Conservation (phyloP, 108 stramenopile genomes). For the Stephanodiscus triporus region DNA sequence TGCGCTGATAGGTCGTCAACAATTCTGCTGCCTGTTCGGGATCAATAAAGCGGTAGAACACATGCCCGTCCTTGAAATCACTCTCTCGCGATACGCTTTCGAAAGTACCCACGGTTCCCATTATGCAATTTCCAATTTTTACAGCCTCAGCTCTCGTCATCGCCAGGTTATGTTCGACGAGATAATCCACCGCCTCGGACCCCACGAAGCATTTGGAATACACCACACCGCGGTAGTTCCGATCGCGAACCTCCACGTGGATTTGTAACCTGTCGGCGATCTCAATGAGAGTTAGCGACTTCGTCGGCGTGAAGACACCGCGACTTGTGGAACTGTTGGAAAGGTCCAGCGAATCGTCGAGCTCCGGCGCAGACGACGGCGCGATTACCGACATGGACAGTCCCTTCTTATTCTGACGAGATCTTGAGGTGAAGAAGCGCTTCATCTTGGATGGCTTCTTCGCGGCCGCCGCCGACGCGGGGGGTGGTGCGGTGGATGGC, state of each 20-base stretch:
- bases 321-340: too few species aligned
- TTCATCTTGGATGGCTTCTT: constrained; percentile 23
- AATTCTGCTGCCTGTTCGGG: too few species aligned
- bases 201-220: constrained; percentile 69
- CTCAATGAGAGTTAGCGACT: neutral
- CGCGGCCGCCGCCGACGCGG: neutral
- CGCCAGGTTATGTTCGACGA: constrained; percentile 51
- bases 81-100: constrained; percentile 36
- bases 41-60: constrained; percentile 30
- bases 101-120: constrained; percentile 13
- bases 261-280: constrained; percentile 38
- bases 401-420: neutral
- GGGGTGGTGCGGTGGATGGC: too few species aligned
- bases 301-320: too few species aligned
- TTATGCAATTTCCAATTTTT: constrained; percentile 40
- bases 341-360: neutral
- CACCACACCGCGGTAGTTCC: constrained; percentile 48
- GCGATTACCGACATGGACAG: neutral
- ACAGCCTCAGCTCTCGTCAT: constrained; percentile 63
- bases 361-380: neutral
- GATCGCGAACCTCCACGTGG: constrained; percentile 44
- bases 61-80: constrained; percentile 58
- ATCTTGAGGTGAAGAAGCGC: neutral
- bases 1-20: too few species aligned
- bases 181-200: constrained; percentile 64